Percentiles rank a stretch among this genome's conserved stretches.
phyloP scores from a whole-genome alignment of 2,329 filamentous ascomycete genomes.

The Lecanosticta acicola region DNA sequence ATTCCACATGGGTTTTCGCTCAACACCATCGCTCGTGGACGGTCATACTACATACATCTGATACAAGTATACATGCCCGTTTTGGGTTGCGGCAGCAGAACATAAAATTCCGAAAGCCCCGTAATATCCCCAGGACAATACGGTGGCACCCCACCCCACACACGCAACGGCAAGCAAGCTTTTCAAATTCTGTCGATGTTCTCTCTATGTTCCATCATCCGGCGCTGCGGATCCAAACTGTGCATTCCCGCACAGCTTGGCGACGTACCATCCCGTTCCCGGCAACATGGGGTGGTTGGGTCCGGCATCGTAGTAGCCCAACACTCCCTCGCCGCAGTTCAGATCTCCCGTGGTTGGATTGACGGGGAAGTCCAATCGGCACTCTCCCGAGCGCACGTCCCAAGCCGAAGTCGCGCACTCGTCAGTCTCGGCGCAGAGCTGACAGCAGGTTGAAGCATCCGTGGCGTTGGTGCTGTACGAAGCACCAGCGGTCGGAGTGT shows the following conservation, averaged over 20 bases:
- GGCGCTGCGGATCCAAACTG: constrained; percentile 24
- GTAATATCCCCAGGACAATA: too few relatives aligned
- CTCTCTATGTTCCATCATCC: constrained; percentile 29
- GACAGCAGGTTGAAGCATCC: constrained; percentile 29
- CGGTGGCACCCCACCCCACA: too few relatives aligned
- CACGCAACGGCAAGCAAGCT: neutral
- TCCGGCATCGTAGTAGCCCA: constrained; percentile 28
- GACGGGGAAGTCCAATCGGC: constrained; percentile 28
- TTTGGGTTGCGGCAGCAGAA: neutral
- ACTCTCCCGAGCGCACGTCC: constrained; percentile 26
- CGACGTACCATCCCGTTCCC: constrained; percentile 28
- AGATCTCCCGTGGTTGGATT: constrained; percentile 20
- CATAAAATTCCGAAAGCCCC: too few relatives aligned
- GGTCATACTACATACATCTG: neutral
- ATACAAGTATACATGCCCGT: neutral
- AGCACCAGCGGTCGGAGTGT: constrained; percentile 24
- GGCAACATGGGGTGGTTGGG: constrained; percentile 29
- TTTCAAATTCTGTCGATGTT: neutral
- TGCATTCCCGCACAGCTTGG: constrained; percentile 26
- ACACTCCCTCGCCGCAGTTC: constrained; percentile 27
- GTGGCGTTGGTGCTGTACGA: constrained; percentile 25
- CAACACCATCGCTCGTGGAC: constrained; percentile 5
- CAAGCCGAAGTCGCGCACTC: constrained; percentile 28
- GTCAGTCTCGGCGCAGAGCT: constrained; percentile 28
- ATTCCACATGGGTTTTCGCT: neutral